These are phyloP conservation scores for Mallotus repandus DNA, from an alignment of 441 rosid species.

Conservation along the genomic window DNA sequence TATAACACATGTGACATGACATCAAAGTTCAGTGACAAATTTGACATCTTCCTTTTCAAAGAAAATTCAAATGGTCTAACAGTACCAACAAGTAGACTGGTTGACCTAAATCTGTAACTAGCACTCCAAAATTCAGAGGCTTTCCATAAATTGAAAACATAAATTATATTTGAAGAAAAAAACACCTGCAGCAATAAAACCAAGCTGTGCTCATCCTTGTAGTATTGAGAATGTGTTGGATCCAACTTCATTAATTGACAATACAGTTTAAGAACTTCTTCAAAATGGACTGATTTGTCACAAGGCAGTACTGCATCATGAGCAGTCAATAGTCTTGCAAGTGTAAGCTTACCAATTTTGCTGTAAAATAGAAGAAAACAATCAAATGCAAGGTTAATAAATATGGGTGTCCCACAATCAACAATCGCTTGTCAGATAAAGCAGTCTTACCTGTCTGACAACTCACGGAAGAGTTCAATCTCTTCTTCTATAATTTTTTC, in stretches of 20 bases:
- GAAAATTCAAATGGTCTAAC: neutral
- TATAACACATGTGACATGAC: neutral
- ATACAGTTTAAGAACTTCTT: slow-evolving; percentile 63
- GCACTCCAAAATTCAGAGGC: neutral
- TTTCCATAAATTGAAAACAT: neutral
- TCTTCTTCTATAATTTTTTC: slow-evolving; percentile 45
- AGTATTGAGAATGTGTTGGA: slow-evolving; percentile 60
- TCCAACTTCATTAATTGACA: slow-evolving; percentile 66
- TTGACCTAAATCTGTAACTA: neutral
- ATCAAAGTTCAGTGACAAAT: no score
- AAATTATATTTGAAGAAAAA: neutral
- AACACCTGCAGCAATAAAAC: slow-evolving; percentile 65
- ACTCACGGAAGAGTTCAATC: slow-evolving; percentile 50
- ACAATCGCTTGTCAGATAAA: slow-evolving; percentile 11
- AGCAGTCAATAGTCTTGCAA: slow-evolving; percentile 83
- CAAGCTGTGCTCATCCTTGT: slow-evolving; percentile 70
- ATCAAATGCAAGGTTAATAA: slow-evolving; percentile 3
- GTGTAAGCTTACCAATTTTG: slow-evolving; percentile 92
- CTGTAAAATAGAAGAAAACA: slow-evolving; percentile 34
- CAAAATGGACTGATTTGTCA: slow-evolving; percentile 38
- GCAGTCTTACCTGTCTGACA: slow-evolving; percentile 60
- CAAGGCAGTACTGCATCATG: slow-evolving; percentile 41
- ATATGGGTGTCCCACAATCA: slow-evolving; percentile 9
- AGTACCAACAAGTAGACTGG: neutral
- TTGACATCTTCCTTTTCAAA: neutral